A percentile compares a stretch with the other conserved stretches of the same genome.
Evolutionary conservation across 2,329 filamentous ascomycete genomes (phyloP).

Genomic region (Arthroderma sp.): DNA sequence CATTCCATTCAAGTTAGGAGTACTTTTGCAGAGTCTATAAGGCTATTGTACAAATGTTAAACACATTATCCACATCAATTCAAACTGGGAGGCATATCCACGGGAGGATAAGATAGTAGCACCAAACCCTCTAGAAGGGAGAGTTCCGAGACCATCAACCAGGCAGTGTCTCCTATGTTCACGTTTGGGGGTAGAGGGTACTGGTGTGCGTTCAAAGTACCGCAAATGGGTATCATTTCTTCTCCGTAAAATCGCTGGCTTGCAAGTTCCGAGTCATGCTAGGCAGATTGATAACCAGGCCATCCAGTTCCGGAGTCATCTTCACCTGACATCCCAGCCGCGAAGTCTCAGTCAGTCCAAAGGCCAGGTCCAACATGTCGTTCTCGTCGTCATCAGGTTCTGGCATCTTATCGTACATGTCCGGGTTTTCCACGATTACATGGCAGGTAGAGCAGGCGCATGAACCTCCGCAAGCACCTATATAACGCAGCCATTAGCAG

Average conservation of each 20-base stretch:
- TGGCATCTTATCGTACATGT: constrained; percentile 64
- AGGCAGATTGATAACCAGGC: constrained; percentile 71
- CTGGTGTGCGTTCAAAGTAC: not conserved
- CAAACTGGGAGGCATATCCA: not conserved
- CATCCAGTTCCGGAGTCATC: constrained; percentile 85
- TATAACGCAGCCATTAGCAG: not conserved
- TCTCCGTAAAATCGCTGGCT: constrained; percentile 68
- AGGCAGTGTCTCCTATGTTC: not conserved
- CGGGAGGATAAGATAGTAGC: not conserved
- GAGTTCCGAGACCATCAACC: not conserved
- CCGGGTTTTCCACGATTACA: constrained; percentile 65
- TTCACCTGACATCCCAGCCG: constrained; percentile 78
- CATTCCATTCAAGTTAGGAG: constrained; percentile 10
- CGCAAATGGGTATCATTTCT: constrained; percentile 22
- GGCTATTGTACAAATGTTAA: constrained; percentile 11
- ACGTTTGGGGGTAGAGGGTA: not conserved
- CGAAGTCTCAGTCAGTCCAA: constrained; percentile 76
- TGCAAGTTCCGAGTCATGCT: constrained; percentile 94
- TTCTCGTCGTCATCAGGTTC: constrained; percentile 72
- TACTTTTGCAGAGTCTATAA: constrained; percentile 7
- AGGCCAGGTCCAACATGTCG: constrained; percentile 83
- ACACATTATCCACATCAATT: not conserved
- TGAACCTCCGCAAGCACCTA: constrained; percentile 80
- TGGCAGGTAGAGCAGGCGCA: constrained; percentile 92
- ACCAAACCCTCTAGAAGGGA: not conserved